Evolutionary conservation across 2,329 filamentous ascomycete species (phyloP).

Genomic region (Westerdykella aurantiaca): DNA sequence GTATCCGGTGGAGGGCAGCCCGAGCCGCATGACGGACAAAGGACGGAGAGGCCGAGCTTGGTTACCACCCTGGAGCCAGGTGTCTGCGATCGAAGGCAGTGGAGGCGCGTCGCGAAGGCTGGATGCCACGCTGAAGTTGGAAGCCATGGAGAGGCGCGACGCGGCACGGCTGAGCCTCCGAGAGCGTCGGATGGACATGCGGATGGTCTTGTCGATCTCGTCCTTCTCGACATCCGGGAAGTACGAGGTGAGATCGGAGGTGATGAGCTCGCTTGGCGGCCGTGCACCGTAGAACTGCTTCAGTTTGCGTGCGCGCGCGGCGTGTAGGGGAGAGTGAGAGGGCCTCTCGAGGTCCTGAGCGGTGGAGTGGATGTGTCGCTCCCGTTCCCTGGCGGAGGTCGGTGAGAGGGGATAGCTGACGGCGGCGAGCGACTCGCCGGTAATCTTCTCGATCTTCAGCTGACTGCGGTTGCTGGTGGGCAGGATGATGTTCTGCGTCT

Average conservation of each 20-base stretch:
- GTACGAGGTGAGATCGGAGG: constrained; percentile 91
- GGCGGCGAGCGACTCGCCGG: constrained; percentile 80
- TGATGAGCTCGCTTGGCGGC: constrained; percentile 94
- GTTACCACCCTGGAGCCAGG: constrained; percentile 64
- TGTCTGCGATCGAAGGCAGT: constrained; percentile 90
- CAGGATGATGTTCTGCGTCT: constrained; percentile 56
- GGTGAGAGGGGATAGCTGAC: constrained; percentile 85
- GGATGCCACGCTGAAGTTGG: constrained; percentile 87
- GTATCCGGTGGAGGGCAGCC: constrained; percentile 57
- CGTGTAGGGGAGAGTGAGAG: constrained; percentile 35
- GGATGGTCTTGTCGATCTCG: constrained; percentile 91
- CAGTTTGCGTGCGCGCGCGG: constrained; percentile 48
- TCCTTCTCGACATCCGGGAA: constrained; percentile 93
- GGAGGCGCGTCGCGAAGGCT: constrained; percentile 90
- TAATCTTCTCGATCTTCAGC: constrained; percentile 80
- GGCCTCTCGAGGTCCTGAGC: constrained; percentile 45
- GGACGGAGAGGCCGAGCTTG: constrained; percentile 49
- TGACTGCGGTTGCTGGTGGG: constrained; percentile 70
- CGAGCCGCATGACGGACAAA: constrained; percentile 55
- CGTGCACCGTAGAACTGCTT: constrained; percentile 85
- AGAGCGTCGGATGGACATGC: constrained; percentile 84
- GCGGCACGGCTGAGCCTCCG: constrained; percentile 88
- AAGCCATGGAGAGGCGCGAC: constrained; percentile 87
- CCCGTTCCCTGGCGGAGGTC: constrained; percentile 59
- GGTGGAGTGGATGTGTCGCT: constrained; percentile 56